A percentile compares a stretch with the other conserved stretches of the same genome.
These are phyloP conservation scores for Russula brevipes DNA, from an alignment of 768 basidiomycete species.

Conservation along the genomic window DNA sequence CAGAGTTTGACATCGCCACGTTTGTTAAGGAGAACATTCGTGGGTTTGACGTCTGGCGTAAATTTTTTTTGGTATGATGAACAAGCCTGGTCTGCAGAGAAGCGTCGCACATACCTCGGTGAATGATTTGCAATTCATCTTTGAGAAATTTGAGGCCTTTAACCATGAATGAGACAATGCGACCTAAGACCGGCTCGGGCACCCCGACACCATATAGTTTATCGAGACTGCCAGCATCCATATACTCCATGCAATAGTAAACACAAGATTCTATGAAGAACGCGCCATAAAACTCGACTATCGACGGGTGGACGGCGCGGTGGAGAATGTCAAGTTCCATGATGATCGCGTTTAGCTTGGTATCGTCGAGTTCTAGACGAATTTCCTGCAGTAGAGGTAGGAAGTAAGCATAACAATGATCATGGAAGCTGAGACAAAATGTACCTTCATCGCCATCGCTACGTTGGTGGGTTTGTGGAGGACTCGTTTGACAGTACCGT, in stretches of 20 bases:
- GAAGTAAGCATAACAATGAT: background rate
- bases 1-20: slow-evolving; percentile 91
- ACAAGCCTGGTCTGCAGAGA: background rate
- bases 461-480: slow-evolving; percentile 92
- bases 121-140: slow-evolving; percentile 86
- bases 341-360: slow-evolving; percentile 91
- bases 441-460: slow-evolving; percentile 97
- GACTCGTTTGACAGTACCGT: slow-evolving; percentile 96
- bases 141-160: slow-evolving; percentile 92
- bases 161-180: slow-evolving; percentile 79
- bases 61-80: background rate
- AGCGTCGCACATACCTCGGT: slow-evolving; percentile 46
- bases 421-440: slow-evolving; percentile 20
- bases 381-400: slow-evolving; percentile 67
- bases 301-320: slow-evolving; percentile 83
- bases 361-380: slow-evolving; percentile 88
- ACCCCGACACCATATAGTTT: slow-evolving; percentile 54
- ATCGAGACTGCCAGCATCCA: slow-evolving; percentile 98
- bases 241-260: slow-evolving; percentile 99
- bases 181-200: slow-evolving; percentile 73
- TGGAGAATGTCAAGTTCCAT: slow-evolving; percentile 99
- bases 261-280: slow-evolving; percentile 99
- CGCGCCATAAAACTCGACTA: slow-evolving; percentile 98
- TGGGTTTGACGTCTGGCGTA: slow-evolving; percentile 79
- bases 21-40: slow-evolving; percentile 85